Evolutionary conservation across 805 yeast species (phyloP).

Genomic region (Lipomyces spencermartinsiae): DNA sequence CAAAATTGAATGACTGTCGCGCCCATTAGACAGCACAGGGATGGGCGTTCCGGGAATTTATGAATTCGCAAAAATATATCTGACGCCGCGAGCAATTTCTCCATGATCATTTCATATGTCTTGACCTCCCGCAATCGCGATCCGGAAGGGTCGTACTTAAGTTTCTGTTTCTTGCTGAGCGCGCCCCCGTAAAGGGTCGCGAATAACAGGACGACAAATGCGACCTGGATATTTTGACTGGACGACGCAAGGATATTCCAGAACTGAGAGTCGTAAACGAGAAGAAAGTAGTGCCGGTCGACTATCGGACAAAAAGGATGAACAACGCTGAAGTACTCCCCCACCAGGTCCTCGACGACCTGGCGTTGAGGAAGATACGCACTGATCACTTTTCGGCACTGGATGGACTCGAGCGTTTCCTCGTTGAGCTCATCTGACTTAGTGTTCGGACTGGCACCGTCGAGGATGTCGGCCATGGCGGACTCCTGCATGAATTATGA

Average conservation of each 20-base stretch:
- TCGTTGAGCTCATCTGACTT: neutral
- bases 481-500: neutral
- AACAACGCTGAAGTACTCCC: slow-evolving; percentile 22
- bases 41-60: slow-evolving; percentile 23
- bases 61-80: slow-evolving; percentile 17
- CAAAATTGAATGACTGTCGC: slow-evolving; percentile 27
- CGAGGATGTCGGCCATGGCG: slow-evolving; percentile 11
- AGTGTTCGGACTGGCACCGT: slow-evolving; percentile 7
- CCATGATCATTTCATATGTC: slow-evolving; percentile 15
- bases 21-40: slow-evolving; percentile 16
- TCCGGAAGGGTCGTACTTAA: slow-evolving; percentile 16
- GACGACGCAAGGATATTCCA: slow-evolving; percentile 15
- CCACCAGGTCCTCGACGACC: slow-evolving; percentile 18
- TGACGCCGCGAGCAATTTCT: slow-evolving; percentile 14
- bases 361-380: slow-evolving; percentile 13
- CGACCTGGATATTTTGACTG: slow-evolving; percentile 9
- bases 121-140: neutral
- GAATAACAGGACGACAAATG: slow-evolving; percentile 16
- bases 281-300: slow-evolving; percentile 17
- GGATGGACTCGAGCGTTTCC: neutral
- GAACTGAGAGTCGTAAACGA: slow-evolving; percentile 17
- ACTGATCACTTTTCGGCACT: slow-evolving; percentile 8
- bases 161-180: slow-evolving; percentile 22
- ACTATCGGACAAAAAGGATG: slow-evolving; percentile 31
- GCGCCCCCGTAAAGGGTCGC: slow-evolving; percentile 22